Evolutionary conservation across 495 filamentous ascomycete genomes (phyloP), one percentile per base, ranked within the genome.

Genomic region (Massariosphaeria phaeospora): DNA sequence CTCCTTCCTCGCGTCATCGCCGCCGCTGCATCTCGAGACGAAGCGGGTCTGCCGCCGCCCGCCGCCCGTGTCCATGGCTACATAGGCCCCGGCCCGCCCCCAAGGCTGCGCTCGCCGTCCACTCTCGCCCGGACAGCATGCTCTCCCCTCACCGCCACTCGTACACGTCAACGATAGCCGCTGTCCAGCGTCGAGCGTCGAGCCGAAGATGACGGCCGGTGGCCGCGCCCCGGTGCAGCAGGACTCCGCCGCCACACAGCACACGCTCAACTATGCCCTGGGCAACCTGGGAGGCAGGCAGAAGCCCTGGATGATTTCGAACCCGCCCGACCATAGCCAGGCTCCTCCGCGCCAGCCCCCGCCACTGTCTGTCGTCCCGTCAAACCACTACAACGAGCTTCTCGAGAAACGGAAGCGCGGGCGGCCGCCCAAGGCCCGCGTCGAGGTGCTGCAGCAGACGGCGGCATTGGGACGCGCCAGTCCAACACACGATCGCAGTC

Each of bases 251-350:
- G 56, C 41, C 7, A 29, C 24, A 9, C 48, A 49, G 33, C 13
- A 48, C 26, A 49, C 56, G 20, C 56, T 59, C 30, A 41, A 41
- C 15, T 26, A 20, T 15, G 48, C 48, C 1, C 35, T 59, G 31
- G 56, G 56, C 6, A 49, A 48, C 24, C 47, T 59, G 17, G 57
- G 57, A 10, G 57, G 57, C 17, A 29, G 29, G n/a, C 50, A 52
- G 23, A 55, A 55, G 45, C 29, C 57, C 9, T 61, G 57, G 57
- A 61, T 61, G 57, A 29, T 23, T 13, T 13, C 35, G 6, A 48
- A 36, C 34, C 13, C 15, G 23, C 17, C 43, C n/a, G 23, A 3
- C 43, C 27, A 25, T 9, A 20, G 15, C 43, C 23, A 23, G 17
- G 11, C 17, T 15, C 23, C 18, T 10, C 29, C 30, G 7, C n/a